These are phyloP conservation scores for cucumber (Cucumis sativus) DNA, from an alignment of 306 rosid species.

Conservation along the genomic window DNA sequence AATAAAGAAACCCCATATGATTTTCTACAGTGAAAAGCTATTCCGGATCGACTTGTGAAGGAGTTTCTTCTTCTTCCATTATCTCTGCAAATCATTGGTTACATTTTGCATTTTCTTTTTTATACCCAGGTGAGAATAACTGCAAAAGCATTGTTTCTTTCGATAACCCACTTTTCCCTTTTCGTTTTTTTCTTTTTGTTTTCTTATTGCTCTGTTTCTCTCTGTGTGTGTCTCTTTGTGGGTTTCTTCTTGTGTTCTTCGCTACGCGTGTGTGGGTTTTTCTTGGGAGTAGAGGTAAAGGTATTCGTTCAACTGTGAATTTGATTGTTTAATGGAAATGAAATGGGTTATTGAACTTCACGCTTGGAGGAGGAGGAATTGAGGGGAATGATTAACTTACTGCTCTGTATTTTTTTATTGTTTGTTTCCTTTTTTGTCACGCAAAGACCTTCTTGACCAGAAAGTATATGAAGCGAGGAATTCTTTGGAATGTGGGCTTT, in stretches of 20 bases:
- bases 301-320: background rate
- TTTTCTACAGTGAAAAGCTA: background rate
- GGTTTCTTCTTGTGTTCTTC: constrained; percentile 35
- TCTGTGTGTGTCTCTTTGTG: constrained; percentile 15
- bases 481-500: constrained; percentile 59
- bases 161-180: constrained; percentile 4
- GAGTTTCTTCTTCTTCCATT: constrained; percentile 8
- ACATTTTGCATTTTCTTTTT: background rate
- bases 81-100: constrained; percentile 8
- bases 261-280: constrained; percentile 34
- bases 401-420: constrained; percentile 26
- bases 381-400: constrained; percentile 37
- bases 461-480: constrained; percentile 15
- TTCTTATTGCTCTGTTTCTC: background rate
- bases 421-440: constrained; percentile 20
- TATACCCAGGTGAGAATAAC: constrained; percentile 5
- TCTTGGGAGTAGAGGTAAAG: constrained; percentile 7
- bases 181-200: constrained; percentile 5
- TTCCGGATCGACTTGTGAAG: constrained; percentile 16
- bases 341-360: constrained; percentile 37
- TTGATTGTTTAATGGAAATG: constrained; percentile 42
- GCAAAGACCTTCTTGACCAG: constrained; percentile 21
- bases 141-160: constrained; percentile 15
- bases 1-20: constrained; percentile 10
- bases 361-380: constrained; percentile 32